A percentile compares a stretch with the other conserved stretches of the same genome.
Evolutionary conservation across 768 basidiomycete species (phyloP).

Genomic region (Amanita fuliginea): DNA sequence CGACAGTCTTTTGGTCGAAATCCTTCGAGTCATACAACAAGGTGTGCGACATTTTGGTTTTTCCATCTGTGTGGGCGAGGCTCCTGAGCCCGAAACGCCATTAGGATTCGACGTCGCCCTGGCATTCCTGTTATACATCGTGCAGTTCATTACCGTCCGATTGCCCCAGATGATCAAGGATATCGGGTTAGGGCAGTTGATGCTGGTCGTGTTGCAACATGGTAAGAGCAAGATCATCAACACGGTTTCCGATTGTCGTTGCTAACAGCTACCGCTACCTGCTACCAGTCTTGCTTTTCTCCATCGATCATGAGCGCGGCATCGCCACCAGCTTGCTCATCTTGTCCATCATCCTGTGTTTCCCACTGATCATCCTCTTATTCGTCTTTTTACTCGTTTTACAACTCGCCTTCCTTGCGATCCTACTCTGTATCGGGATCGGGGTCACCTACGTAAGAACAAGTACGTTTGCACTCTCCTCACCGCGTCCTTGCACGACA

Average conservation of each 20-base stretch:
- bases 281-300: background rate
- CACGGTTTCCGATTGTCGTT: background rate
- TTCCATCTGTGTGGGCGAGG: background rate
- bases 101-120: background rate
- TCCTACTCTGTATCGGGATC: too few species aligned
- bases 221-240: too few species aligned
- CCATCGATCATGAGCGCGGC: background rate
- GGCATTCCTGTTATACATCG: background rate
- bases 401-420: background rate
- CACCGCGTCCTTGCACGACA: background rate
- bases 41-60: background rate
- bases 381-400: background rate
- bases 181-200: background rate
- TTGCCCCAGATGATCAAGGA: background rate
- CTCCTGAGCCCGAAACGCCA: too few species aligned
- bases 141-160: background rate
- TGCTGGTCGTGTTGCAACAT: background rate
- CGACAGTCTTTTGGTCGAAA: too few species aligned
- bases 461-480: too few species aligned
- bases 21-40: background rate
- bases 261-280: background rate
- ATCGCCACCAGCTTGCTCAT: background rate
- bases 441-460: background rate
- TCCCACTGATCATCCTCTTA: background rate
- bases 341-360: background rate